Conservation (phyloP, 768 basidiomycete species). For the Kwoniella mangroviensis region DNA sequence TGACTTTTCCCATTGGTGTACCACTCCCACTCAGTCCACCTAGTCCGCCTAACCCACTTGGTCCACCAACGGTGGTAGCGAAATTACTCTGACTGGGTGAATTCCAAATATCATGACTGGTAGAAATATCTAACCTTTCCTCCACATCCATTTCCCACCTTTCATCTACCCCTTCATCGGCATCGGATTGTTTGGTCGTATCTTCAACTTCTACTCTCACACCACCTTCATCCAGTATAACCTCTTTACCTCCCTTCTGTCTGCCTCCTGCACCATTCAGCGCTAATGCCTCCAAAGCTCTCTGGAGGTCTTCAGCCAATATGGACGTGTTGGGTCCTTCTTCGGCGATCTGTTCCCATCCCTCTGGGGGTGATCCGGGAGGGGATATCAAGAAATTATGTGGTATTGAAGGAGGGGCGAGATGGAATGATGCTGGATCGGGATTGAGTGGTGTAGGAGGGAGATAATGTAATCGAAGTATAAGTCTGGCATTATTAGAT, state of each 20-base stretch:
- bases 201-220: conserved; percentile 44
- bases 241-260: conserved; percentile 32
- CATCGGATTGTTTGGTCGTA: conserved; percentile 4
- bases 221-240: conserved; percentile 49
- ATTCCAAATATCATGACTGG: conserved; percentile 24
- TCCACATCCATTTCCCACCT: conserved; percentile 30
- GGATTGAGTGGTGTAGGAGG: conserved; percentile 47
- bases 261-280: conserved; percentile 40
- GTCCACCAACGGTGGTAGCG: not conserved
- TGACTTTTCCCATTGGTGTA: conserved; percentile 28
- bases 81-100: not conserved
- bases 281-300: conserved; percentile 75
- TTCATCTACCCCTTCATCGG: conserved; percentile 13
- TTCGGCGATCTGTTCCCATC: conserved; percentile 90
- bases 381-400: conserved; percentile 98
- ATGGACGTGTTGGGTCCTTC: conserved; percentile 84
- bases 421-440: conserved; percentile 60
- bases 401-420: conserved; percentile 77
- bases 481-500: conserved; percentile 56
- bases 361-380: conserved; percentile 94
- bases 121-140: conserved; percentile 26
- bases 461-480: conserved; percentile 53
- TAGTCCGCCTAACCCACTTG: conserved; percentile 26
- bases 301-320: conserved; percentile 84
- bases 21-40: conserved; percentile 13